Base-by-base conservation (phyloP, 2,329 filamentous ascomycete genomes). In the Fusarium sp. region DNA sequence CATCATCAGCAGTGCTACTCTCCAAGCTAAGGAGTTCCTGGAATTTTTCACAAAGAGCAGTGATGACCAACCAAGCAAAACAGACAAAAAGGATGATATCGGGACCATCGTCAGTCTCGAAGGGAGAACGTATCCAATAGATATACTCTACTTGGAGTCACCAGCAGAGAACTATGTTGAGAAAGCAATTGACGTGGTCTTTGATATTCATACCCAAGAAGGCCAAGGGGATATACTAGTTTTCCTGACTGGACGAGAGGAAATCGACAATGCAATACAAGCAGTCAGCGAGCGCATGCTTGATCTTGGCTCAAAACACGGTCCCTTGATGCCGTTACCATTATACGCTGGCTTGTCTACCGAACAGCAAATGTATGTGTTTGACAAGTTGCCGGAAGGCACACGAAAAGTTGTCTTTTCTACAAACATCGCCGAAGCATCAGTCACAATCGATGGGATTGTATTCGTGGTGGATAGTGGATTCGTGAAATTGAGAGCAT, bases 381-480 rank as follows among this genome's bases (percentile, higher is more conserved):
- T 98, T 79, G 94, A 97, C 76, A 90, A 92, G 60, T 85, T 94
- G 4, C 90, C 93, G 0, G 91, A 93, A 68, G 92, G 95, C 66
- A 95, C 91, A 3, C 89, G 96, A 45, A 98, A 98, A 79, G 93
- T 98, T 42, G 93, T 99, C 39, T 91, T 98, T 73, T 92, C 94
- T 8, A 98, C 96, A 65, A 98, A 98, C 79, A 98, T 98, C 72
- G 94, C 96, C 18, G 96, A 99, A 84, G 95, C 96, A 9, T 97
- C 94, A 4, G 92, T 99, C 46, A 98, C 96, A 21, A 97, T 98
- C 62, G 92, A 96, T 59, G 94, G 94, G 6, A 95, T 98, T 67
- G 91, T 94, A 60, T 97, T 94, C 78, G 95, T 99, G 10, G 85
- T 98, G 55, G 96, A 99, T 80, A 91, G 90, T 59, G 96, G 96